Evolutionary conservation across 164 flowering plant species (phyloP), one percentile per base, ranked within the genome.

Genomic region (Paratinospora sagittata): DNA sequence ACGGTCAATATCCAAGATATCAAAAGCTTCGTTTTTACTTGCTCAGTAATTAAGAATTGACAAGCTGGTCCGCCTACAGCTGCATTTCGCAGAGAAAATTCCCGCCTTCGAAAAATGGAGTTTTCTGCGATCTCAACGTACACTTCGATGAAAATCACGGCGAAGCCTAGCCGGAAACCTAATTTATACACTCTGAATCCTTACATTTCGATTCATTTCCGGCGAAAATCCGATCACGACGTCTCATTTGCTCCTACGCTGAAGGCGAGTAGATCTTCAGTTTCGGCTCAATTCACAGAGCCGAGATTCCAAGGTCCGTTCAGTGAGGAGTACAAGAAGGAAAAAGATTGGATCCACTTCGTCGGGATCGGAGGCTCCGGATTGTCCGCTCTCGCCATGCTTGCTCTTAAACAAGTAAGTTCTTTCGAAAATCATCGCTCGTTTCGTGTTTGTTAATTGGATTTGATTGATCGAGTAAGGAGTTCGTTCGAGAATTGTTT

Each of bases 301-400:
- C 61, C 21, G 17, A 65, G 49, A 36, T 39, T 23, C 6, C n/a
- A 37, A 11, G 49, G 23, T 14, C 14, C 27, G 6, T 36, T 43
- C 3, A 66, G 16, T 27, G 0, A 1, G 10, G 67, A 61, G 36
- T 43, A 66, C 41, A 63, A 66, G 26, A 41, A 66, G 23, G 34
- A 21, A 6, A 67, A 24, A 45, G 66, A 47, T 3, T 79, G 86
- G 86, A 67, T 84, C 49, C 89, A 85, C 67, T 85, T 85, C 66
- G 77, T 85, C 19, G 89, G 86, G 23, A 62, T 82, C 24, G 86
- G 86, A 74, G 86, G 89, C 61, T 75, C 78, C 67, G 85, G 86
- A 16, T 72, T 84, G 26, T 85, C 89, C 3, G 86, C 86, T 13
- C 82, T 85, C 12, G 86, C 89, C n/a, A 75, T 75, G 82, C 84